Base-by-base conservation (phyloP, 306 rosid species). In the Cicer judaicum region DNA sequence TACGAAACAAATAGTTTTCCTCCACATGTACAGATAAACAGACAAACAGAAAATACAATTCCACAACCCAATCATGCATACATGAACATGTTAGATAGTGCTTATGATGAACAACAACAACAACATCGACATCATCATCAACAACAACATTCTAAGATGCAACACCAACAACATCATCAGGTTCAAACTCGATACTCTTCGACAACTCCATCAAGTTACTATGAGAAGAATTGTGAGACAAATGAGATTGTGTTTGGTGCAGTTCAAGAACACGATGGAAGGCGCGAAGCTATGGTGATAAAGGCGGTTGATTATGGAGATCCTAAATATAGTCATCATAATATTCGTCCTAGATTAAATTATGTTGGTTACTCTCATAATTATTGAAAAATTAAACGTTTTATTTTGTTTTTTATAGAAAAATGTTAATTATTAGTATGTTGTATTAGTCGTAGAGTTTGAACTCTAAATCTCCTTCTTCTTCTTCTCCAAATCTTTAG, bases 241-340 rank as follows among this genome's bases (percentile, higher is more conserved):
- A 95, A 86, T 52, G 99, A 95, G 88, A 90, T 95, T 34, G 95
- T 95, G 79, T 95, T 95, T 39, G 99, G 99, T 36, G 98, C 98
- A 9, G 97, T 92, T 71, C 99, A 90, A 83, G 97, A 91, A 75
- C 96, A 95, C 63, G 91, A 86, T 56, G 95, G 95, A 63, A 85
- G 93, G 6, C 88, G 93, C 2, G 98, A 91, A 81, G 87, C 97
- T 7, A 87, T 95, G 87, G 96, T 95, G 46, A 88, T 92, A 44
- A 92, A 95, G 84, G 95, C 99, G 18, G 97, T 95, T 0, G 99
- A 95, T 68, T 90, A 89, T 68, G 91, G 89, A 2, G 93, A 92
- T 79, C 87, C 99, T 8, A 79, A 85, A 6, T 87, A 75, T 48
- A 90, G 82, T 81, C 89, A 84, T 65, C 92, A 90, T 55, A 92